Evolutionary conservation across 768 basidiomycete genomes (phyloP).

Genomic region (Leccinum imitatum): DNA sequence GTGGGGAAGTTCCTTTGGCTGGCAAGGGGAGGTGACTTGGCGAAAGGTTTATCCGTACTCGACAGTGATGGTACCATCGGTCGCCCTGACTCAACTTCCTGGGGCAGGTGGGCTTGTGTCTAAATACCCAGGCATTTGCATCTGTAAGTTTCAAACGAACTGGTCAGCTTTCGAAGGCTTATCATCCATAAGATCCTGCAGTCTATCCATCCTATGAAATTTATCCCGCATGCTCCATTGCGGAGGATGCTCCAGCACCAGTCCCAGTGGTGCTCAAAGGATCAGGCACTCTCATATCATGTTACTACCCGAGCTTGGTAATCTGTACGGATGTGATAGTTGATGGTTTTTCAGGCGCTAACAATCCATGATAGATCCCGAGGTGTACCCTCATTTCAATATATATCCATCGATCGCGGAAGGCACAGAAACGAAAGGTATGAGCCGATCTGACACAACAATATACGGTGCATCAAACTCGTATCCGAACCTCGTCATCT

Average conservation of each 20-base stretch:
- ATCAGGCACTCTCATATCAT: constrained; percentile 3
- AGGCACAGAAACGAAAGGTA: neutral
- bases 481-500: constrained; percentile 20
- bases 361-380: constrained; percentile 31
- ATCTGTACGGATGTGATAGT: constrained; percentile 32
- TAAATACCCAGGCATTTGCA: constrained; percentile 16
- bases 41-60: constrained; percentile 19
- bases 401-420: constrained; percentile 34
- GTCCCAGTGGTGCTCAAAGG: neutral
- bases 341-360: constrained; percentile 6
- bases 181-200: constrained; percentile 33
- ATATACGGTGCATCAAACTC: neutral
- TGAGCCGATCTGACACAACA: neutral
- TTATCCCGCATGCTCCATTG: constrained; percentile 34
- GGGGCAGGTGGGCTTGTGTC: constrained; percentile 9
- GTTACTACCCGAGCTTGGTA: constrained; percentile 38
- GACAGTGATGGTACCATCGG: neutral
- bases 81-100: constrained; percentile 7
- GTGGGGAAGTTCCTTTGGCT: constrained; percentile 24
- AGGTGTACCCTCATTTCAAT: constrained; percentile 42
- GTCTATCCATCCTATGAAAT: constrained; percentile 42
- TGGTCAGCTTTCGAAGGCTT: neutral
- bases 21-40: constrained; percentile 18
- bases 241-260: constrained; percentile 3
- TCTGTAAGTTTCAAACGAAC: constrained; percentile 16